Base-by-base conservation (phyloP, 148 eudicot genomes). In the Spergularia marina region DNA sequence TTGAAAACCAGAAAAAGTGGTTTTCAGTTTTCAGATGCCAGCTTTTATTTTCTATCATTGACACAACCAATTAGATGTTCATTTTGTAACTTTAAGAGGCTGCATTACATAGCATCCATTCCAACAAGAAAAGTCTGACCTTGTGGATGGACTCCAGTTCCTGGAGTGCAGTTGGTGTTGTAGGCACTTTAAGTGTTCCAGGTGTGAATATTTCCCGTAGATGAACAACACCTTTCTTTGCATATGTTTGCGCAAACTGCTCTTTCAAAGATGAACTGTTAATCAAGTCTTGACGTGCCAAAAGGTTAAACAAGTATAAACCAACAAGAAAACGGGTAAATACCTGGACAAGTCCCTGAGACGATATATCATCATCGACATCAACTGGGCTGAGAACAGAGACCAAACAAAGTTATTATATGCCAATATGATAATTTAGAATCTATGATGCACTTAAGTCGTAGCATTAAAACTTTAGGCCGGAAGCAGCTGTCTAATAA, bases 101-200 rank as follows among this genome's bases (percentile, higher is more conserved):
- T 44, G 7, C 49, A 44, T 9, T 44, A 5, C 41, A 47, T 10
- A 57, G 10, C 4, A 4, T 47, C 41, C n/a, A 20, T 16, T 34
- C 23, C 16, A 20, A 53, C 5, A 16, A 69, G 23, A 13, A 53
- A 53, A 15, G 53, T 54, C 83, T 18, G 4, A 94, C 98, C 97
- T 95, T 92, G 84, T 95, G 98, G 67, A 95, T 86, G 36, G 98
- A 92, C 84, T 95, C 98, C 74, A 95, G 90, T 78, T 92, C 97
- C 81, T 87, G 79, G 16, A 95, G 89, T 30, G 88, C 91, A 68
- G 83, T 72, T 18, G 79, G 91, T 49, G 97, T 84, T 65, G 84
- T 88, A 39, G 98, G 98, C 74, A 95, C 91, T 82, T 82, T 69
- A 47, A 95, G 92, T n/a, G 86, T 88, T 70, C 96, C 98, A 5